Base-by-base conservation (phyloP, 2,329 filamentous ascomycete genomes). In the Dendryphion nanum region DNA sequence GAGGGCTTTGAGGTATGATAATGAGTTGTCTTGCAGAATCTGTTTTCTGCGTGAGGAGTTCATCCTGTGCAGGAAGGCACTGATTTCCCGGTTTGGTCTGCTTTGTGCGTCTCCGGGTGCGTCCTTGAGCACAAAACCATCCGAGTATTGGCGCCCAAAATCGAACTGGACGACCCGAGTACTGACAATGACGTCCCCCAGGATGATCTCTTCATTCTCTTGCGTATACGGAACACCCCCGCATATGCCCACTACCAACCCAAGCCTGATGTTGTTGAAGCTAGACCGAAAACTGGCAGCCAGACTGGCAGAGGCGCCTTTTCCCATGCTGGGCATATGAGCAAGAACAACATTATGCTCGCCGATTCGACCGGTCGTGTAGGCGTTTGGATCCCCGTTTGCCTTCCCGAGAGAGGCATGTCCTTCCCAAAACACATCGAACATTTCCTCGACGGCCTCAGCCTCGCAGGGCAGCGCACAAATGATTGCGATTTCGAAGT, bases 161-260 rank as follows among this genome's bases (percentile, higher is more conserved):
- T 37, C 38, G 23, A 18, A 33, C 21, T 32, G 10, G 10, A 18
- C 16, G 6, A 37, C 8, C 5, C n/a, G 14, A 4, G 33, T 35
- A 24, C 57, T 56, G 8, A 68, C 55, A 0, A 63, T 55, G 7
- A 66, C 32, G 26, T 66, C 61, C 1, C 63, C 61, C 2, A 66
- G 51, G 2, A 66, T 58, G 1, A 71, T 57, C n/a, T 70, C 64
- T 16, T 63, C 41, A 3, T 40, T 51, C 44, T 26, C 13, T n/a
- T n/a, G n/a, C 8, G 23, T 41, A 3, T 12, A 6, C 10, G 38
- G 41, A 2, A 45, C 43, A 4, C 53, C 53, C 2, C 52, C 55
- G 10, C 50, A 49, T 28, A 55, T 40, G 16, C 48, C 51, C 5
- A 55, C 48, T 31, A 55, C 46, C n/a, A 55, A 36, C 14, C 38